Evolutionary conservation across 2,329 filamentous ascomycete genomes (phyloP).

Genomic region (Beauveria scarabaeidicola): DNA sequence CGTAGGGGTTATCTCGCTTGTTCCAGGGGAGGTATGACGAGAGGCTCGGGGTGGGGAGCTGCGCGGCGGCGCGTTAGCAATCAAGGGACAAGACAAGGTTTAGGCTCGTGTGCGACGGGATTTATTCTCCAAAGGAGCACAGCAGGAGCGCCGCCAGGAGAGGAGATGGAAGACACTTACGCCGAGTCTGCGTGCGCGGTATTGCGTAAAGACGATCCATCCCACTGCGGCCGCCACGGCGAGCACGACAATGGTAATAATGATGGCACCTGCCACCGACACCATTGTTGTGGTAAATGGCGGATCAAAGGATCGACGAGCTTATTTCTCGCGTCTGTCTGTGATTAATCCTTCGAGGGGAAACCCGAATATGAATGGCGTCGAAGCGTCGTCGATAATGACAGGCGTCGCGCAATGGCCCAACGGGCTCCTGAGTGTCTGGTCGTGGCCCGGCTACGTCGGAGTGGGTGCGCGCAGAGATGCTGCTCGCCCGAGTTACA

Average conservation of each 20-base stretch:
- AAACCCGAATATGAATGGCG: neutral
- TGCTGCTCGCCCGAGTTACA: neutral
- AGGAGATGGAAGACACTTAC: constrained; percentile 30
- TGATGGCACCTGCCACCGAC: constrained; percentile 55
- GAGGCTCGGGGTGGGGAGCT: constrained; percentile 63
- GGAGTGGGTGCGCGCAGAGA: neutral
- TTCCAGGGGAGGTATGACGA: constrained; percentile 65
- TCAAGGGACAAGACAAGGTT: neutral
- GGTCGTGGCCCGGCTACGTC: neutral
- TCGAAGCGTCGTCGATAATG: neutral
- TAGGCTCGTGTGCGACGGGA: neutral
- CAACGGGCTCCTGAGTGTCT: neutral
- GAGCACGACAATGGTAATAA: constrained; percentile 63
- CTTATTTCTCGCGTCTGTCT: neutral
- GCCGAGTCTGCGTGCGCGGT: constrained; percentile 64
- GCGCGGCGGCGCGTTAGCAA: neutral
- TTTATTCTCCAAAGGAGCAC: neutral
- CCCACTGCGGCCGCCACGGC: constrained; percentile 46
- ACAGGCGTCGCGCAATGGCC: neutral
- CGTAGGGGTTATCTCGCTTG: constrained; percentile 37
- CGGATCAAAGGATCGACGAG: neutral
- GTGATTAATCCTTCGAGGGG: neutral
- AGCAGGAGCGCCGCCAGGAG: neutral
- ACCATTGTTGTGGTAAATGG: constrained; percentile 34
- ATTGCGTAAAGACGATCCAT: constrained; percentile 64